Conservation (phyloP, 495 filamentous ascomycete genomes). For the Hamigera avellanea region DNA sequence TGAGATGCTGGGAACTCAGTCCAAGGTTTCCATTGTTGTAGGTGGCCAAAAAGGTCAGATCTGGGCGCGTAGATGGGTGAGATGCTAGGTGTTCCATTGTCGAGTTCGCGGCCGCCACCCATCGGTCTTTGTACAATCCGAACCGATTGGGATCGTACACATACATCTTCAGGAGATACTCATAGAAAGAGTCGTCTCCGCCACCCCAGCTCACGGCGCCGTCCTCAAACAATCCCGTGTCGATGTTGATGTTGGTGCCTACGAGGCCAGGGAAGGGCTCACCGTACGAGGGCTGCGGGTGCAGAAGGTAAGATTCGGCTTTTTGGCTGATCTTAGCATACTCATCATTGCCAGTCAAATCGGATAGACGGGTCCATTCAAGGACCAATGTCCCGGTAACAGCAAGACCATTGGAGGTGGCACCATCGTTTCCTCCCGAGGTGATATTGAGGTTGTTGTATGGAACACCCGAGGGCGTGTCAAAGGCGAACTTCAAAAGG, state of each 20-base stretch:
- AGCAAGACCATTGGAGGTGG: conserved; percentile 54
- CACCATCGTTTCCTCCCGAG: conserved; percentile 32
- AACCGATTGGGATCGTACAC: conserved; percentile 65
- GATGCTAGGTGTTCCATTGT: conserved; percentile 60
- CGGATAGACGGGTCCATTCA: conserved; percentile 77
- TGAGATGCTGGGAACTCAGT: conserved; percentile 52
- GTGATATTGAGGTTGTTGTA: conserved; percentile 58
- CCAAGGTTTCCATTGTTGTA: conserved; percentile 41
- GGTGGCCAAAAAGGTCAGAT: conserved; percentile 63
- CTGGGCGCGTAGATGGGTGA: conserved; percentile 56
- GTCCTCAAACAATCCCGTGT: conserved; percentile 55
- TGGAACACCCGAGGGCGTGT: conserved; percentile 66
- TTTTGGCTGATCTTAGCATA: conserved; percentile 58
- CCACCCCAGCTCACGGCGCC: conserved; percentile 67
- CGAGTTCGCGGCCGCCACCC: conserved; percentile 68
- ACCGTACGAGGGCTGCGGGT: conserved; percentile 45
- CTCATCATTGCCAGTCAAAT: conserved; percentile 54
- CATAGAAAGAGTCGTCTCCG: conserved; percentile 75
- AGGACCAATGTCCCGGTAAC: conserved; percentile 64
- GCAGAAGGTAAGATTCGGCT: conserved; percentile 61
- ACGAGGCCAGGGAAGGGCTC: conserved; percentile 73
- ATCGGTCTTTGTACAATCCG: conserved; percentile 53
- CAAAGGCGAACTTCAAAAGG: conserved; percentile 64
- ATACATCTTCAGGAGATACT: conserved; percentile 93
- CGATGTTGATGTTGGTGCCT: conserved; percentile 54